Base-by-base conservation (phyloP, 2,329 filamentous ascomycete species). In the Phoma sp. region DNA sequence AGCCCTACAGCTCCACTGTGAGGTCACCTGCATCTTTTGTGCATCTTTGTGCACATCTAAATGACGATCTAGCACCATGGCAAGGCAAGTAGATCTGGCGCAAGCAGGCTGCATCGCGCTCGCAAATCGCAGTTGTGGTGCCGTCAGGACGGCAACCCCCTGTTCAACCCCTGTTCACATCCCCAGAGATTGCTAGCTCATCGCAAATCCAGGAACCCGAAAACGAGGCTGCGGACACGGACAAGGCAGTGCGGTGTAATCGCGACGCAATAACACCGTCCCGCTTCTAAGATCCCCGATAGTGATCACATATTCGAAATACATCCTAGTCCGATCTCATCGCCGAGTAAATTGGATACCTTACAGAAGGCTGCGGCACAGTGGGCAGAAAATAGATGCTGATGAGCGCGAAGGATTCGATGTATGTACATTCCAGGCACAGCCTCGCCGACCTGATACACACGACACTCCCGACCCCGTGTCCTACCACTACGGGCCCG, bases 361-460 rank as follows among this genome's bases (percentile, higher is more conserved):
- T 36, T 37, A 27, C 40, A 30, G 24, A 14, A 24, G 18, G 11
- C 13, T 37, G 40, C 41, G 52, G 52, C 36, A 42, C 30, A 54
- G 36, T 8, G 22, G 4, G 41, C 47, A 33, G 27, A 46, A 41
- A 55, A 55, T 55, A 55, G 41, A n/a, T 50, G 41, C 29, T 29
- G 40, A 39, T 42, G 38, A 27, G 38, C 50, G 9, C 41, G 37
- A 50, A 50, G 52, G 52, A 55, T 55, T 24, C 37, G 22, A 29
- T 37, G 25, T 14, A 18, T 18, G 18, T 33, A 8, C 41, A 55
- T 55, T 50, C 41, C 25, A 41, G 9, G 24, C 36, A 37, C 52
- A 44, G 36, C 52, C 46, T 55, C 52, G 52, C 52, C 52, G 52
- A 55, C 46, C 37, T 46, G 25, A 40, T 45, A 33, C 44, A 27